Percentiles rank a stretch among this genome's conserved stretches.
Conservation (phyloP, 1,284 basidiomycete species). For the Cronartium ribicola region DNA sequence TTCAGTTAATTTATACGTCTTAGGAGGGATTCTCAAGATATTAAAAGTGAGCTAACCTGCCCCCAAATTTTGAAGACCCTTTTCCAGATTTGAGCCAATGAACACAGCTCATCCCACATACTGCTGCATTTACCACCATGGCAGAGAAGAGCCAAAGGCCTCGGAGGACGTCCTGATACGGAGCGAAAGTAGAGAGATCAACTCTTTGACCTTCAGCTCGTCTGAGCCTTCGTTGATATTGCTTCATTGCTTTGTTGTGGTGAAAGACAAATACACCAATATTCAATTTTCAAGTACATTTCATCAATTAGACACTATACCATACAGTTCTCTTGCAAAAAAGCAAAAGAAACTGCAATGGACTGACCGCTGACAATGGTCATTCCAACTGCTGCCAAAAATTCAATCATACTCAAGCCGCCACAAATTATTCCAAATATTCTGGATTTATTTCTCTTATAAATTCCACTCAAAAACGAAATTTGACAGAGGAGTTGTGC, state of each 20-base stretch:
- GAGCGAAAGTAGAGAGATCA: neutral
- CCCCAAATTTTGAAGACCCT: neutral
- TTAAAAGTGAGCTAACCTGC: neutral
- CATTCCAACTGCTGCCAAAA: neutral
- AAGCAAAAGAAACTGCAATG: neutral
- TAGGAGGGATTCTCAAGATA: neutral
- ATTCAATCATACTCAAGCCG: neutral
- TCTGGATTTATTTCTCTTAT: neutral
- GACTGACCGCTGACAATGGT: neutral
- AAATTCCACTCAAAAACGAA: neutral
- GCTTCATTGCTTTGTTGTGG: neutral
- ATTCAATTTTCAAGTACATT: neutral
- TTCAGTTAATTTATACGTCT: neutral
- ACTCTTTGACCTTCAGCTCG: neutral
- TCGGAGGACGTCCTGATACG: neutral
- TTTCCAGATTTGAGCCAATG: neutral
- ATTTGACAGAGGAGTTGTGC: neutral
- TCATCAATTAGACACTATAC: neutral
- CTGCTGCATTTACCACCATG: neutral
- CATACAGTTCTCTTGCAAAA: neutral
- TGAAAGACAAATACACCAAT: neutral
- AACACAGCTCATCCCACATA: conserved; percentile 3
- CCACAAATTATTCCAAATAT: neutral
- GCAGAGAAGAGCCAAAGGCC: neutral
- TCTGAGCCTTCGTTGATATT: neutral